Conservation (phyloP, 306 rosid genomes). For the Abrus pulchellus region DNA sequence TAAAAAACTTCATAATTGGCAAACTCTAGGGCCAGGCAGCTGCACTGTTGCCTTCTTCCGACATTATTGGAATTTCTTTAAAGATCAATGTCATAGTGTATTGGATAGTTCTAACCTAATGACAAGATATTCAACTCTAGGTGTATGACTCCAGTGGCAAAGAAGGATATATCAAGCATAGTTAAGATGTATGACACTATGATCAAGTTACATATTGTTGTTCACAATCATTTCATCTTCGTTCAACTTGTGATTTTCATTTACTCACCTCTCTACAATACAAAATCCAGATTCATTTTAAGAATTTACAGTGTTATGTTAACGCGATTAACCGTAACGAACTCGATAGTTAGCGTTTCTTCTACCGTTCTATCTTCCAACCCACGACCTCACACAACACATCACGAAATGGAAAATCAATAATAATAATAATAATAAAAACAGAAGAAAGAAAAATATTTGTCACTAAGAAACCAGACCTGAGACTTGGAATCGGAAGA, state of each 20-base stretch:
- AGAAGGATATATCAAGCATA: neutral
- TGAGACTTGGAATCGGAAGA: slow-evolving; percentile 54
- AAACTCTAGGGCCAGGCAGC: slow-evolving; percentile 15
- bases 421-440: neutral
- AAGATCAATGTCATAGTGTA: neutral
- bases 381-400: neutral
- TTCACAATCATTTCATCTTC: neutral
- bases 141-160: neutral
- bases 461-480: slow-evolving; percentile 54
- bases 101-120: slow-evolving; percentile 2
- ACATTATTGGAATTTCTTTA: neutral
- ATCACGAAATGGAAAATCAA: neutral
- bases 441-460: neutral
- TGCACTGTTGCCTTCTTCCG: slow-evolving; percentile 26
- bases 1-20: slow-evolving; percentile 8
- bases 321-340: neutral
- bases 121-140: slow-evolving; percentile 4
- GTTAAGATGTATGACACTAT: neutral
- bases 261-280: neutral
- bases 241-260: neutral
- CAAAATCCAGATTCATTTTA: neutral
- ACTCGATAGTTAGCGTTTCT: neutral
- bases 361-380: neutral
- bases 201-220: neutral
- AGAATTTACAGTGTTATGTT: neutral